phyloP scores from a whole-genome alignment of 768 basidiomycete genomes.

The Pulveroboletus sp. region DNA sequence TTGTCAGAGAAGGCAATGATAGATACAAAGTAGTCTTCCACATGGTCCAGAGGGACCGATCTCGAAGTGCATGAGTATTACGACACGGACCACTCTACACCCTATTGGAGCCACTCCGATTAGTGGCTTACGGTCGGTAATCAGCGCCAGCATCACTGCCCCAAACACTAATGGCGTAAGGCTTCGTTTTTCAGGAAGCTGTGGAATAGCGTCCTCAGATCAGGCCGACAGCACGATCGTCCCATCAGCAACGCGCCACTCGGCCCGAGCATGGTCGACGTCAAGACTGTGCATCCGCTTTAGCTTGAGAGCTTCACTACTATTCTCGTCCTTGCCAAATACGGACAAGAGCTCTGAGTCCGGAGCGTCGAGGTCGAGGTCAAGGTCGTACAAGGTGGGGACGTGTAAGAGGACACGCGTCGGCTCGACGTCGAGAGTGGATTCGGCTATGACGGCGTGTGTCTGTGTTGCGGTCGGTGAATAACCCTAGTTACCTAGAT shows the following conservation, averaged over 20 bases:
- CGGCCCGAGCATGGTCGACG: conserved; percentile 57
- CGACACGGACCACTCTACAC: conserved; percentile 1
- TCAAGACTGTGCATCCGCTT: conserved; percentile 57
- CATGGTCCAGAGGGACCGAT: background rate
- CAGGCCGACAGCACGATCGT: conserved; percentile 43
- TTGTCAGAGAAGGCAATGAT: background rate
- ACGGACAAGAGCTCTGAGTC: conserved; percentile 48
- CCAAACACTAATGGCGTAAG: background rate
- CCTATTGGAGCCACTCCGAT: background rate
- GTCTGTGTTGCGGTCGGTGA: conserved; percentile 34
- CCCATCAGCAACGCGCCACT: conserved; percentile 60
- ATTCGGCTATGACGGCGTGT: conserved; percentile 37
- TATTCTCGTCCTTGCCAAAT: conserved; percentile 15
- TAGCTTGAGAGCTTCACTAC: conserved; percentile 38
- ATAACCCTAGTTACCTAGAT: conserved; percentile 3
- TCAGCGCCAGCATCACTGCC: conserved; percentile 7
- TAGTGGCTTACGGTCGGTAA: background rate
- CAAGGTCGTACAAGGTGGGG: conserved; percentile 45
- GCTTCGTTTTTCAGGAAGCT: background rate
- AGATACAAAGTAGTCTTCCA: background rate
- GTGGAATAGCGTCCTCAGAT: conserved; percentile 4
- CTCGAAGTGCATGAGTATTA: background rate
- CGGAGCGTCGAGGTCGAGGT: conserved; percentile 51
- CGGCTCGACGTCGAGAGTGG: conserved; percentile 64
- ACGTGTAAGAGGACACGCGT: conserved; percentile 51